These are phyloP conservation scores for Naegleria lovaniensis DNA, from an alignment of 208 protist genomes.

Conservation along the genomic window DNA sequence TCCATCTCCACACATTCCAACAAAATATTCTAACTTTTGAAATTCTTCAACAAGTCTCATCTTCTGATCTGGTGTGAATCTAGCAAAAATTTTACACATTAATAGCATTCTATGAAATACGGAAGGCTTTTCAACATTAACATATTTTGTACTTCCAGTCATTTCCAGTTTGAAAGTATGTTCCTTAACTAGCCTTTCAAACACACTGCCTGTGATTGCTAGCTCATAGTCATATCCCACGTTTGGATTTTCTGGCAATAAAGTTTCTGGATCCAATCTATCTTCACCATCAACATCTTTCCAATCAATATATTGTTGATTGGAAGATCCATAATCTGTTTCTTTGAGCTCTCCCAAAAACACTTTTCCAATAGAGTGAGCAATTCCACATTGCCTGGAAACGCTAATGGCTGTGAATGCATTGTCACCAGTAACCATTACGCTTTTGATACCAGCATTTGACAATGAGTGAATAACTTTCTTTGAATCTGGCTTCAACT, in stretches of 20 bases:
- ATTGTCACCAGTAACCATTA: constrained; percentile 63
- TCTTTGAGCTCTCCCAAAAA: background rate
- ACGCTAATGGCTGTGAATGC: constrained; percentile 47
- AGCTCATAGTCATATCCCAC: background rate
- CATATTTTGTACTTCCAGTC: background rate
- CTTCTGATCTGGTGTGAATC: constrained; percentile 40
- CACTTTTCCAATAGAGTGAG: background rate
- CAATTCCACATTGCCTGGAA: constrained; percentile 37
- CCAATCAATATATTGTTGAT: constrained; percentile 2
- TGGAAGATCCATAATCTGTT: background rate
- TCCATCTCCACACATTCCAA: constrained; percentile 43
- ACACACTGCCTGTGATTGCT: background rate
- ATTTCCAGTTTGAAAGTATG: background rate
- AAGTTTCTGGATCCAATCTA: background rate
- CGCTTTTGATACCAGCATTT: constrained; percentile 39
- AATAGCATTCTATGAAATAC: background rate
- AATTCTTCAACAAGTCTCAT: constrained; percentile 24
- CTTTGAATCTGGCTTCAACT: constrained; percentile 49
- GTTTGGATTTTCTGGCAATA: background rate
- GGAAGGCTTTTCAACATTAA: background rate
- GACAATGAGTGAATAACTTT: constrained; percentile 39
- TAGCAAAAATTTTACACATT: background rate
- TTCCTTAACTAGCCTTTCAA: background rate
- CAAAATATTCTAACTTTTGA: constrained; percentile 26
- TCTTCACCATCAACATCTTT: constrained; percentile 11